Base-by-base conservation (phyloP, 2,329 filamentous ascomycete genomes). In the Ambrosiella xylebori region DNA sequence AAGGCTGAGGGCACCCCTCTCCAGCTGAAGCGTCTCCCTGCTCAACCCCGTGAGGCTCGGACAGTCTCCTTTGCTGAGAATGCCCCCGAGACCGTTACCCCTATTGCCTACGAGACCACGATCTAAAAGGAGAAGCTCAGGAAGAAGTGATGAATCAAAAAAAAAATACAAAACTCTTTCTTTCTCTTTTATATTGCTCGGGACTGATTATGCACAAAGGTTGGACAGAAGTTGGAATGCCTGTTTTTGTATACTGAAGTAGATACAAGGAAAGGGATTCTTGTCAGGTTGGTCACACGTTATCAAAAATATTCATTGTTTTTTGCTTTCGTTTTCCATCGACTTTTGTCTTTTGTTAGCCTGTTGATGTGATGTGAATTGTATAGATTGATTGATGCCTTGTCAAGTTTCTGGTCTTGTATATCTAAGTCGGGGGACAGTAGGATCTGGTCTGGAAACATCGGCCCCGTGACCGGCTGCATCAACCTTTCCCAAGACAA, bases 31-130 rank as follows among this genome's bases (percentile, higher is more conserved):
- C 83, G 93, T 74, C 84, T 85, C 73, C 84, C 93, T 65, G 76
- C 74, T 67, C 78, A 79, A 71, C 93, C 93, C 73, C 82, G 93
- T 66, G 84, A 85, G 65, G 84, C 86, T 65, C 80, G 82, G 73
- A 89, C 84, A 64, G 81, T 97, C 71, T 85, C 81, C 68, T 76
- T 84, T 68, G 83, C 82, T 76, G 85, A 88, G 71, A 87, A 88
- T 78, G 79, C 82, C 72, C 88, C 90, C 64, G 88, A 96, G 84
- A 96, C 86, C 67, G 82, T 97, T 69, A 82, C 84, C 63, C 89
- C 91, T 67, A 81, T 97, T 68, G 76, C 93, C 70, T 98, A 97
- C 84, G 93, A 97, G 82, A 98, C 93, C 69, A 91, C 88, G 71
- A 97, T 98, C 75, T 98, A 93, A 82, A 70, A 60, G 56, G 59